A percentile compares a stretch with the other conserved stretches of the same genome.
phyloP scores from a whole-genome alignment of 352 stramenopile genomes.

The Detonula confervacea region DNA sequence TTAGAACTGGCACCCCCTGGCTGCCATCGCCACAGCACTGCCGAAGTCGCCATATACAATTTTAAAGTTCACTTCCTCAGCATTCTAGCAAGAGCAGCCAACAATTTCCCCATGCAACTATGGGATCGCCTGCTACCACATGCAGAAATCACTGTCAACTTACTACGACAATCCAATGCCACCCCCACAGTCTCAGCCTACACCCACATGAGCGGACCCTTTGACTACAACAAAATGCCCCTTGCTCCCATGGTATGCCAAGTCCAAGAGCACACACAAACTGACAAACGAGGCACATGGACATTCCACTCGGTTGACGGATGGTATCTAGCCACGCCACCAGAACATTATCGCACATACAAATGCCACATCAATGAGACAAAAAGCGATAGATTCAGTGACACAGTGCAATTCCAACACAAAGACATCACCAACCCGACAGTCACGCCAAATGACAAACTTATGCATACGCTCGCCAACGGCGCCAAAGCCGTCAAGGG shows the following conservation, averaged over 20 bases:
- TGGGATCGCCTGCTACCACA: slow-evolving; percentile 59
- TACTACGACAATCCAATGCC: slow-evolving; percentile 41
- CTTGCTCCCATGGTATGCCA: slow-evolving; percentile 36
- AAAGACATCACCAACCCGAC: slow-evolving; percentile 7
- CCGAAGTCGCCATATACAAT: slow-evolving; percentile 62
- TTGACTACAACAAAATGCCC: slow-evolving; percentile 44
- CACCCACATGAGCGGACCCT: slow-evolving; percentile 7
- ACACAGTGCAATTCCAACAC: slow-evolving; percentile 16
- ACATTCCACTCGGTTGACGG: slow-evolving; percentile 30
- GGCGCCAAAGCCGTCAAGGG: not conserved
- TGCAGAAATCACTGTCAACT: slow-evolving; percentile 56
- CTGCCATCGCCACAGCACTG: slow-evolving; percentile 54
- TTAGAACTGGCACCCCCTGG: slow-evolving; percentile 50
- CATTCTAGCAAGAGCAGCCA: slow-evolving; percentile 36
- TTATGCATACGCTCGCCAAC: not conserved
- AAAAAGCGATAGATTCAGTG: slow-evolving; percentile 2
- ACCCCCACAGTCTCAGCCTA: slow-evolving; percentile 52
- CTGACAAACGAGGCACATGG: slow-evolving; percentile 18
- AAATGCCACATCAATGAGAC: slow-evolving; percentile 12
- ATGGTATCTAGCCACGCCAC: slow-evolving; percentile 51
- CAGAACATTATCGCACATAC: slow-evolving; percentile 41
- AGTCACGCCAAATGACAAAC: not conserved
- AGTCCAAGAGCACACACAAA: slow-evolving; percentile 6
- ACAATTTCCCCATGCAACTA: slow-evolving; percentile 56
- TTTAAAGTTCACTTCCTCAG: slow-evolving; percentile 67